A percentile compares a stretch with the other conserved stretches of the same genome.
These are phyloP conservation scores for Schwanniomyces polymorphus DNA, from an alignment of 805 yeast species.

Conservation along the genomic window DNA sequence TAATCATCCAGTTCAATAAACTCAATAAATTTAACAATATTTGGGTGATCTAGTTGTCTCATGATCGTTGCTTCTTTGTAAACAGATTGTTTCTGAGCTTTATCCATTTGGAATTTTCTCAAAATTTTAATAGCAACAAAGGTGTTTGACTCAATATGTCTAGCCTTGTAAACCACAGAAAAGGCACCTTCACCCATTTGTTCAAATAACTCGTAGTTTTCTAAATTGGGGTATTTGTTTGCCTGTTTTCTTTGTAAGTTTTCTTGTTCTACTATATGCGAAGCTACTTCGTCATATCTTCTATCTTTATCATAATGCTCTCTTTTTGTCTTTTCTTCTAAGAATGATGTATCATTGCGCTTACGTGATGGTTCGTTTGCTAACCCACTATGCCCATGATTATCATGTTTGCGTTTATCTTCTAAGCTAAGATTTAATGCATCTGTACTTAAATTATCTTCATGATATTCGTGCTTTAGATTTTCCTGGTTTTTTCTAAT, in stretches of 20 bases:
- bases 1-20: slow-evolving; percentile 61
- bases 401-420: neutral
- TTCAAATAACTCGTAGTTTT: slow-evolving; percentile 44
- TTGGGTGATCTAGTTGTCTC: slow-evolving; percentile 63
- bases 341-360: neutral
- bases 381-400: neutral
- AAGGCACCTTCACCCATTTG: slow-evolving; percentile 83
- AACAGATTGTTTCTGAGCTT: slow-evolving; percentile 64
- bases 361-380: neutral
- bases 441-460: neutral
- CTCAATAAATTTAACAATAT: slow-evolving; percentile 64
- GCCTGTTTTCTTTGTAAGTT: slow-evolving; percentile 17
- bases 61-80: slow-evolving; percentile 78
- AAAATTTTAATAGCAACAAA: slow-evolving; percentile 60
- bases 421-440: neutral
- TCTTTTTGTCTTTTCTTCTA: neutral
- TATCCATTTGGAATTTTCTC: slow-evolving; percentile 66
- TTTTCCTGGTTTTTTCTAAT: slow-evolving; percentile 10
- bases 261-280: slow-evolving; percentile 38
- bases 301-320: slow-evolving; percentile 2
- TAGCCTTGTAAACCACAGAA: slow-evolving; percentile 69
- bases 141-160: slow-evolving; percentile 34
- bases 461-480: neutral
- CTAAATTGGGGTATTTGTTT: slow-evolving; percentile 35
- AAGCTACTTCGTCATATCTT: slow-evolving; percentile 24